These are phyloP conservation scores for Quercus robur DNA, from an alignment of 306 rosid genomes.

Conservation along the genomic window DNA sequence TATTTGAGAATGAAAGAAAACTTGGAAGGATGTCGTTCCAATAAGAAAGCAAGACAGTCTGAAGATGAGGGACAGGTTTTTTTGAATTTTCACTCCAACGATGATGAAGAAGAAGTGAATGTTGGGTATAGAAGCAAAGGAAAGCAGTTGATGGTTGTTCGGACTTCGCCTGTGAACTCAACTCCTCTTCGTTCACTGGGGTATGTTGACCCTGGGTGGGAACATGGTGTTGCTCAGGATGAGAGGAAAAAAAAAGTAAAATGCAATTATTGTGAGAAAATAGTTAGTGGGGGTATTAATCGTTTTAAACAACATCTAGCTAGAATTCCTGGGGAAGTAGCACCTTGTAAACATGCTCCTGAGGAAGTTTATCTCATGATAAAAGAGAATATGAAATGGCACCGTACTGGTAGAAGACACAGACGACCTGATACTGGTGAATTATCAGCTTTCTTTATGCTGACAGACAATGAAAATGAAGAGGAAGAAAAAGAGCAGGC, in stretches of 20 bases:
- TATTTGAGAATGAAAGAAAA: slow-evolving; percentile 85
- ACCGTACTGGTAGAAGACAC: slow-evolving; percentile 89
- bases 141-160: slow-evolving; percentile 66
- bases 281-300: slow-evolving; percentile 95
- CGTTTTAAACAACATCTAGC: slow-evolving; percentile 97
- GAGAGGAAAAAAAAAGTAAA: slow-evolving; percentile 97
- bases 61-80: slow-evolving; percentile 61
- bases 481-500: slow-evolving; percentile 65
- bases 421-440: slow-evolving; percentile 70
- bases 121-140: slow-evolving; percentile 76
- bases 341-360: slow-evolving; percentile 93
- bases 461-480: slow-evolving; percentile 73
- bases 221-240: slow-evolving; percentile 94
- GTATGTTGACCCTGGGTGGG: slow-evolving; percentile 99
- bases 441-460: slow-evolving; percentile 49
- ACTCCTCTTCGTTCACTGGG: slow-evolving; percentile 88
- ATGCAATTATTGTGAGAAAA: slow-evolving; percentile 88
- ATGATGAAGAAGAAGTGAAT: slow-evolving; percentile 68
- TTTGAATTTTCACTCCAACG: slow-evolving; percentile 64
- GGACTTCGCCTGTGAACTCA: slow-evolving; percentile 47
- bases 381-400: slow-evolving; percentile 99
- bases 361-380: slow-evolving; percentile 82
- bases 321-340: slow-evolving; percentile 98
- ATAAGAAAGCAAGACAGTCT: slow-evolving; percentile 67
- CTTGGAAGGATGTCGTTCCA: slow-evolving; percentile 78